A percentile compares a stretch with the other conserved stretches of the same genome.
Conservation (phyloP, 441 rosid genomes). For the Erodium moschatum region DNA sequence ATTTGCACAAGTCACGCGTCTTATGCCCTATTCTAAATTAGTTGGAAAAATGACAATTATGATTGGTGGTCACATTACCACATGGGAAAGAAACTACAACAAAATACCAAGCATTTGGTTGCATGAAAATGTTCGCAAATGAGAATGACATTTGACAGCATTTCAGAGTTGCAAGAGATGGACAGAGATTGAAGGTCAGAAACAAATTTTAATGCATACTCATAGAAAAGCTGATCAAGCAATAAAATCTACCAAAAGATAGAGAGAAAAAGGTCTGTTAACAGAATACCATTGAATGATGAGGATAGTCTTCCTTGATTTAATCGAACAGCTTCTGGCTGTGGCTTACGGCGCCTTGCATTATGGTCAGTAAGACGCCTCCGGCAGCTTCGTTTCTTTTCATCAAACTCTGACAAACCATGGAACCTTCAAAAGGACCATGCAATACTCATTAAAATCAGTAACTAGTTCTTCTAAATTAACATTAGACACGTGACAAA, state of each 20-base stretch:
- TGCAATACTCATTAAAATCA: constrained; percentile 9
- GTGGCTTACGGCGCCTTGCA: constrained; percentile 93
- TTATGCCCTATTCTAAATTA: background rate
- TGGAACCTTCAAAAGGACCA: constrained; percentile 54
- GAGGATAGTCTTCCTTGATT: constrained; percentile 44
- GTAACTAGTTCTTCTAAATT: background rate
- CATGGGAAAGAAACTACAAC: background rate
- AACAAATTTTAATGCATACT: background rate
- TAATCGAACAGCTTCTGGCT: constrained; percentile 42
- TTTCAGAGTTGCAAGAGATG: background rate
- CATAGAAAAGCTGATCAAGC: background rate
- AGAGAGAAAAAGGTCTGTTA: background rate
- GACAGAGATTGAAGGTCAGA: background rate
- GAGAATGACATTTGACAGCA: background rate
- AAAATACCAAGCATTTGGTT: background rate
- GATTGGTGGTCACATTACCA: background rate
- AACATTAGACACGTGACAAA: background rate
- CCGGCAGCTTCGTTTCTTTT: constrained; percentile 87
- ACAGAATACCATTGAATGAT: constrained; percentile 32
- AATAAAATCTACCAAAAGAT: background rate
- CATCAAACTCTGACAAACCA: constrained; percentile 73
- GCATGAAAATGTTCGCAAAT: background rate
- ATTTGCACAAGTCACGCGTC: background rate
- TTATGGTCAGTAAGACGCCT: constrained; percentile 84
- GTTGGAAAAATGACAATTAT: background rate